Percentiles rank a stretch among this genome's conserved stretches.
phyloP scores from a whole-genome alignment of 306 rosid species.

The Quercus wislizeni region DNA sequence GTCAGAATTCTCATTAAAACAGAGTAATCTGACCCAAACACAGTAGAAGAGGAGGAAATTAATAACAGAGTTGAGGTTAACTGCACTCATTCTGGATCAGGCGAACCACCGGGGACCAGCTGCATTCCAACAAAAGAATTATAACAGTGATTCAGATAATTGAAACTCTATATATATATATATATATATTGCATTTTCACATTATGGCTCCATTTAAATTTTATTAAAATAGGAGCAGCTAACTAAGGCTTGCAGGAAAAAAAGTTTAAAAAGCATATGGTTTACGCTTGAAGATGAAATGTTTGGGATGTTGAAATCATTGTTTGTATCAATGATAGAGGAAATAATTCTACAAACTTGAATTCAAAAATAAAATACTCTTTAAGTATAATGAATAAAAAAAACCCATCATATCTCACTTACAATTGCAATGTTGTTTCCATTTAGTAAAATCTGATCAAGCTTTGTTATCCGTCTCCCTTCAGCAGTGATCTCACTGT shows the following conservation, averaged over 20 bases:
- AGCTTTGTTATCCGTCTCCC: constrained; percentile 98
- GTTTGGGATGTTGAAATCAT: not conserved
- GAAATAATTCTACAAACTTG: not conserved
- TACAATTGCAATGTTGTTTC: constrained; percentile 99
- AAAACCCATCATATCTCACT: constrained; percentile 34
- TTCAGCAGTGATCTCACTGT: constrained; percentile 90
- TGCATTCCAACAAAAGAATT: constrained; percentile 33
- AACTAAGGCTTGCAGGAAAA: not conserved
- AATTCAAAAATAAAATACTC: not conserved
- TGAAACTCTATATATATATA: not conserved
- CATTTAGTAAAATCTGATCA: constrained; percentile 92
- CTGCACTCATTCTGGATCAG: constrained; percentile 56
- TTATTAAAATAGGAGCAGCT: not conserved
- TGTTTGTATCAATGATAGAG: not conserved
- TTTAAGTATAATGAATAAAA: not conserved
- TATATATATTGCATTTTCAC: not conserved
- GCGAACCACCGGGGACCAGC: constrained; percentile 89
- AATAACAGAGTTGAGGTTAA: constrained; percentile 9
- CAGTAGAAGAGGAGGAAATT: constrained; percentile 8
- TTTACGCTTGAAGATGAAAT: not conserved
- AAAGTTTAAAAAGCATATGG: not conserved
- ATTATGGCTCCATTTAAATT: not conserved
- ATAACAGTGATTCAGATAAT: not conserved
- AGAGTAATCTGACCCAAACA: constrained; percentile 10
- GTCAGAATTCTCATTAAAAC: constrained; percentile 38